Percentiles rank a stretch among this genome's conserved stretches.
Evolutionary conservation across 805 yeast genomes (phyloP).

Genomic region (Saccharomycopsis malanga): DNA sequence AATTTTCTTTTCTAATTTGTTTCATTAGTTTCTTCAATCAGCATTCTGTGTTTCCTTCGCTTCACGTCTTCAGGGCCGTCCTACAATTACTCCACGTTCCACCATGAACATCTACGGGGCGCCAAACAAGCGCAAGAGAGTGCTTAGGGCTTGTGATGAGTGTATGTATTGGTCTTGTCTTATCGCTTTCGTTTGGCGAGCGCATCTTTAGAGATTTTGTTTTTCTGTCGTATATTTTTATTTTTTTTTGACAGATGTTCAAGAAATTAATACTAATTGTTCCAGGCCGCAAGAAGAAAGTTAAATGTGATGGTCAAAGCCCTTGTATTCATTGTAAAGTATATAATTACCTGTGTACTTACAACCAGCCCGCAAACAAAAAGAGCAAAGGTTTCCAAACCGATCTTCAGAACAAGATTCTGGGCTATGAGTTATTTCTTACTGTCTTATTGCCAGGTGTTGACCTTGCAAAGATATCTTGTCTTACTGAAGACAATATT

Average conservation of each 20-base stretch:
- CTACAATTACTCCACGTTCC: not conserved
- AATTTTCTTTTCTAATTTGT: not conserved
- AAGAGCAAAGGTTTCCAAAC: conserved; percentile 30
- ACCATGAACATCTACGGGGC: not conserved
- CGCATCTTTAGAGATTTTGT: not conserved
- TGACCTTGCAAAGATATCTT: conserved; percentile 26
- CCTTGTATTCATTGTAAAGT: conserved; percentile 85
- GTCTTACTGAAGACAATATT: not conserved
- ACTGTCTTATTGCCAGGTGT: conserved; percentile 33
- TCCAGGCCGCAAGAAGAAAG: conserved; percentile 52
- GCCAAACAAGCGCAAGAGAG: conserved; percentile 48
- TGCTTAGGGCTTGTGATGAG: conserved; percentile 68
- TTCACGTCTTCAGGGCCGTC: not conserved
- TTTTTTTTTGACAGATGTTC: not conserved
- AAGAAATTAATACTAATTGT: not conserved
- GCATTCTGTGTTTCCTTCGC: not conserved
- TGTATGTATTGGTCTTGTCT: conserved; percentile 31
- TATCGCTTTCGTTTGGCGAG: not conserved
- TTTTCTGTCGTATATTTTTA: not conserved
- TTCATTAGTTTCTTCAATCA: not conserved
- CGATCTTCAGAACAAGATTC: conserved; percentile 12
- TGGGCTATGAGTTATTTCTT: conserved; percentile 31
- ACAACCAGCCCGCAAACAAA: conserved; percentile 66
- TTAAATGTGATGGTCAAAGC: conserved; percentile 71
- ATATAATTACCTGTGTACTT: conserved; percentile 77